These are phyloP conservation scores for Delonix regia DNA, from an alignment of 306 rosid genomes.

Conservation along the genomic window DNA sequence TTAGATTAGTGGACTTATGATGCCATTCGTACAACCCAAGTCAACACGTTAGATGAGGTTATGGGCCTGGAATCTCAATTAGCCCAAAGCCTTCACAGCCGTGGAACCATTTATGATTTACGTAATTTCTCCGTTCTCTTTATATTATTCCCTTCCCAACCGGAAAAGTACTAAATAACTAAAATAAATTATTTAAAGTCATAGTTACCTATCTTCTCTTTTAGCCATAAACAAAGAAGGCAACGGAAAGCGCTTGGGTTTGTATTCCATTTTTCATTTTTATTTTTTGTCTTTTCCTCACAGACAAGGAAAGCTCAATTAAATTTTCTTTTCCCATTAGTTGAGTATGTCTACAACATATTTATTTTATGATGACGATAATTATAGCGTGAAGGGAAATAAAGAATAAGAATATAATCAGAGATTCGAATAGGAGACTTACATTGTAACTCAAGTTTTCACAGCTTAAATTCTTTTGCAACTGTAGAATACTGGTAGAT, in stretches of 20 bases:
- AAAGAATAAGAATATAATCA: too few species aligned
- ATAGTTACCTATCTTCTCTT: neutral
- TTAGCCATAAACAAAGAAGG: neutral
- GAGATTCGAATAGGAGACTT: too few species aligned
- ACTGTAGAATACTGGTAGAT: too few species aligned
- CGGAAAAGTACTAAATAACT: neutral
- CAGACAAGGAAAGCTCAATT: too few species aligned
- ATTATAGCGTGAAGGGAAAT: too few species aligned
- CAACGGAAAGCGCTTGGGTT: neutral
- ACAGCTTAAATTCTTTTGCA: too few species aligned
- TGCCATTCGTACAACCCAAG: neutral
- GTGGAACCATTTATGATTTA: neutral
- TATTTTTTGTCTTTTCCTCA: too few species aligned
- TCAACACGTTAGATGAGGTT: neutral
- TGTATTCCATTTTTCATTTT: too few species aligned
- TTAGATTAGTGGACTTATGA: neutral
- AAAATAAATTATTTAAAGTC: neutral
- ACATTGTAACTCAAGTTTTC: too few species aligned
- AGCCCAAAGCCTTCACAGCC: constrained; percentile 7
- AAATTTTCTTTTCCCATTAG: neutral
- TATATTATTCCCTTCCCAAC: constrained; percentile 1
- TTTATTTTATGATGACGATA: too few species aligned
- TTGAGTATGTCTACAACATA: neutral
- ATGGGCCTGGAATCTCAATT: constrained; percentile 30
- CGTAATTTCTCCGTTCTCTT: neutral